A percentile compares a stretch with the other conserved stretches of the same genome.
Conservation (phyloP, 192 early-diverging fungal genomes). For the Oehlia diaphana region DNA sequence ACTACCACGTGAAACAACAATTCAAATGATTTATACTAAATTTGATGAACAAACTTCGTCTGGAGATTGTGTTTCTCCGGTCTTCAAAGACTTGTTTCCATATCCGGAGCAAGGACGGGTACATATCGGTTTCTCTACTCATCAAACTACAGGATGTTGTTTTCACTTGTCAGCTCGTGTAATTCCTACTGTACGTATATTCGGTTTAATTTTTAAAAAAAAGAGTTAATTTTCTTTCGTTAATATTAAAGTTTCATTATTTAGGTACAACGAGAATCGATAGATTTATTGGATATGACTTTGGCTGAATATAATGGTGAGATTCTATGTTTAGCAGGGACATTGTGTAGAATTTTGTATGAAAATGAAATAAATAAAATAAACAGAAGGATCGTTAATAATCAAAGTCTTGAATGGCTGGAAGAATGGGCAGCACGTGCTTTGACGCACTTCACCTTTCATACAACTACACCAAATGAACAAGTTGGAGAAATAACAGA, state of each 20-base stretch:
- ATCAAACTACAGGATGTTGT: constrained; percentile 86
- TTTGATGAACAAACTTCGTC: constrained; percentile 61
- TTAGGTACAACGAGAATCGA: constrained; percentile 74
- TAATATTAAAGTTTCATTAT: neutral
- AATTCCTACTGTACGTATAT: constrained; percentile 71
- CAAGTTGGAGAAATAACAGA: constrained; percentile 63
- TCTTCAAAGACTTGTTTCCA: constrained; percentile 77
- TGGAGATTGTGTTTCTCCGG: constrained; percentile 32
- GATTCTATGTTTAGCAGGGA: constrained; percentile 67
- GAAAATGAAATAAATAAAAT: constrained; percentile 74
- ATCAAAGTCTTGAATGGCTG: neutral
- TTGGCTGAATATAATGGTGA: constrained; percentile 82
- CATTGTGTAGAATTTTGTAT: constrained; percentile 72
- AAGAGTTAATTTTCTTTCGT: too few species aligned
- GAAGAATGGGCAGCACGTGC: constrained; percentile 65
- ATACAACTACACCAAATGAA: constrained; percentile 68
- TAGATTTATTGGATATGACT: constrained; percentile 85
- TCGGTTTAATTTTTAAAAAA: too few species aligned
- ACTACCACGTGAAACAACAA: constrained; percentile 67
- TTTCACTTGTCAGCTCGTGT: constrained; percentile 78
- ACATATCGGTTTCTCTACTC: constrained; percentile 89
- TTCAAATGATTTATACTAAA: constrained; percentile 73
- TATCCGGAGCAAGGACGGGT: constrained; percentile 76
- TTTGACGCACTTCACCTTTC: constrained; percentile 64
- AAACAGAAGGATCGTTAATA: constrained; percentile 43